These are phyloP conservation scores for Leptodermis oblonga DNA, from an alignment of 257 asterid species.

Conservation along the genomic window DNA sequence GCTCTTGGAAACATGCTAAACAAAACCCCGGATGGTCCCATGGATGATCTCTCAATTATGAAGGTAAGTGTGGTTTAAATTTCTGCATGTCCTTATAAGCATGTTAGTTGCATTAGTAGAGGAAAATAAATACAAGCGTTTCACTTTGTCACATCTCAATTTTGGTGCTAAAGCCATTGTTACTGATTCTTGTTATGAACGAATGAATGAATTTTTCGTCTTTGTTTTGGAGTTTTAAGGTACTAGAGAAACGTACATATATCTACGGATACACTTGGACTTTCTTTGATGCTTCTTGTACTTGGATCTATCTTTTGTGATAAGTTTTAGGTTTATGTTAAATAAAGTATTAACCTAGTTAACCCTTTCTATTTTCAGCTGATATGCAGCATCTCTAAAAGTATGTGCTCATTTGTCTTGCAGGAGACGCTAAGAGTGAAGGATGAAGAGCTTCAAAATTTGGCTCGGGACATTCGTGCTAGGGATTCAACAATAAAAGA, in stretches of 20 bases:
- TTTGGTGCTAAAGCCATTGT: background rate
- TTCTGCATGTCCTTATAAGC: background rate
- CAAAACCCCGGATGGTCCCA: slow-evolving; percentile 61
- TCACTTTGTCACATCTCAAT: background rate
- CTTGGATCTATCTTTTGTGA: background rate
- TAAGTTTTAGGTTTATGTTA: background rate
- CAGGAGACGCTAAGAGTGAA: slow-evolving; percentile 96
- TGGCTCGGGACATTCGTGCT: slow-evolving; percentile 86
- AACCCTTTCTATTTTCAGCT: background rate
- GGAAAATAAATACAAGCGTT: background rate
- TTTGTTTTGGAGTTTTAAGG: background rate
- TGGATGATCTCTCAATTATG: slow-evolving; percentile 97
- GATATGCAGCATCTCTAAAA: background rate
- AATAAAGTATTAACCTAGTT: background rate
- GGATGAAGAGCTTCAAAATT: slow-evolving; percentile 96
- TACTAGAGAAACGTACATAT: background rate
- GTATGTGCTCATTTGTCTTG: slow-evolving; percentile 22
- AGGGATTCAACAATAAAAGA: slow-evolving; percentile 85
- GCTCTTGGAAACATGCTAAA: slow-evolving; percentile 87
- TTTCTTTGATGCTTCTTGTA: background rate
- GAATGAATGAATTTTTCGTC: background rate
- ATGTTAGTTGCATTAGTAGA: background rate
- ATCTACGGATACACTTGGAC: background rate
- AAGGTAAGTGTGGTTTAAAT: slow-evolving; percentile 44
- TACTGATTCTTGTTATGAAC: background rate